A percentile compares a stretch with the other conserved stretches of the same genome.
These are phyloP conservation scores for Sporobolomyces roseus DNA, from an alignment of 768 basidiomycete genomes.

Conservation along the genomic window DNA sequence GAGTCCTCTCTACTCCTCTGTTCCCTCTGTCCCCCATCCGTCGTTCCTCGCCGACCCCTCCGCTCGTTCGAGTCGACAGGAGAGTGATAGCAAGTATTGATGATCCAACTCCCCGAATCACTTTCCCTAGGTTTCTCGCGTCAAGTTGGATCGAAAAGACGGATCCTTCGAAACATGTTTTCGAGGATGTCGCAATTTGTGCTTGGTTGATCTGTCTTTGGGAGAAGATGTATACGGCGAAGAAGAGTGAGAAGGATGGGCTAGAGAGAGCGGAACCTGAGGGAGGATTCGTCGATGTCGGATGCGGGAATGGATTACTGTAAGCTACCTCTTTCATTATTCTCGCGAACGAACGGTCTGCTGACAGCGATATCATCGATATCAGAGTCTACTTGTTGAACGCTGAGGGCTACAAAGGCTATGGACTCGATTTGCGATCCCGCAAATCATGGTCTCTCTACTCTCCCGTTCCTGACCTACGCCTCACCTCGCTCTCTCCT, in stretches of 20 bases:
- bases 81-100: neutral
- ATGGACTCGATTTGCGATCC: conserved; percentile 79
- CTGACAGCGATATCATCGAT: too few species aligned
- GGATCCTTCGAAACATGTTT: conserved; percentile 84
- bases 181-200: conserved; percentile 93
- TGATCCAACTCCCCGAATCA: conserved; percentile 30
- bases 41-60: conserved; percentile 2
- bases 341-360: too few species aligned
- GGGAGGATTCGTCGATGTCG: conserved; percentile 83
- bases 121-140: conserved; percentile 50
- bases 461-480: conserved; percentile 62
- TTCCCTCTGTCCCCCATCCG: neutral
- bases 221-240: conserved; percentile 64
- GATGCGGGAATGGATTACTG: conserved; percentile 90
- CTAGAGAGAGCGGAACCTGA: conserved; percentile 53
- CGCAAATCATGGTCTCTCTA: conserved; percentile 81
- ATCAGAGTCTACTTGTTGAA: conserved; percentile 24
- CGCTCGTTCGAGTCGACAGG: neutral
- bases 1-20: conserved; percentile 43
- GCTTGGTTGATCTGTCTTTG: conserved; percentile 88
- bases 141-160: conserved; percentile 73
- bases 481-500: conserved; percentile 60
- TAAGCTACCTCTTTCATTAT: conserved; percentile 49
- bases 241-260: conserved; percentile 1
- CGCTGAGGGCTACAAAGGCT: conserved; percentile 65